Base-by-base conservation (phyloP, 352 stramenopile species). In the Globisporangium nunn region DNA sequence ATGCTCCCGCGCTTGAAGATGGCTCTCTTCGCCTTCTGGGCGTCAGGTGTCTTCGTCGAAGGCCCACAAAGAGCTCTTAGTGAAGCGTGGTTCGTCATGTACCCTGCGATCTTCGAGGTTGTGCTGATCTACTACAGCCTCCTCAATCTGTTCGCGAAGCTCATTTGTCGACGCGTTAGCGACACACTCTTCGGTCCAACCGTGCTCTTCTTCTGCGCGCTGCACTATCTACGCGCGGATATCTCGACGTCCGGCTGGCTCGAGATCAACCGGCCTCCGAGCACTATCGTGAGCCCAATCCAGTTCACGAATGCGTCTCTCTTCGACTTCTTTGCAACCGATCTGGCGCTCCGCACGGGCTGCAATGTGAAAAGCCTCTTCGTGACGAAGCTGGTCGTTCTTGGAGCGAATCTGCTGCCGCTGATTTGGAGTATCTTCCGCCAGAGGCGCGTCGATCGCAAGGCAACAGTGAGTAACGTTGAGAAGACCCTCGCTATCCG, bases 41-140 rank as follows among this genome's bases (percentile, higher is more conserved):
- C 66, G 1, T 23, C 63, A 4, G 66, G 60, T 0, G 63, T 58
- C 37, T 17, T 47, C 6, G 68, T 72, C 43, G 66, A 74, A 52
- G 70, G 64, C 17, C 10, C 52, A 0, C 66, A 74, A 41, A 31
- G 40, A 12, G 58, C 51, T 5, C 46, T 74, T 1, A 28, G 23
- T 3, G 48, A 68, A 11, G 53, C 66, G 14, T 74, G 70, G 70
- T 72, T 70, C 48, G 52, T 63, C n/a, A 64, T 71, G 30, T 77
- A 77, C 37, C 66, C 69, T 0, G 54, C 57, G 12, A 67, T 72
- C 45, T 63, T 50, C 15, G 61, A 72, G n/a, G 35, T 70, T 7
- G 17, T 72, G 11, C 28, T 78, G 15, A 18, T 74, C 1, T 57
- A 55, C 57, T 73, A 57, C 45, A 71, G 65, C 39, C 7, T 70